Evolutionary conservation across 1,139 yeast species (phyloP).

Genomic region (Arxiozyma slooffiae): DNA sequence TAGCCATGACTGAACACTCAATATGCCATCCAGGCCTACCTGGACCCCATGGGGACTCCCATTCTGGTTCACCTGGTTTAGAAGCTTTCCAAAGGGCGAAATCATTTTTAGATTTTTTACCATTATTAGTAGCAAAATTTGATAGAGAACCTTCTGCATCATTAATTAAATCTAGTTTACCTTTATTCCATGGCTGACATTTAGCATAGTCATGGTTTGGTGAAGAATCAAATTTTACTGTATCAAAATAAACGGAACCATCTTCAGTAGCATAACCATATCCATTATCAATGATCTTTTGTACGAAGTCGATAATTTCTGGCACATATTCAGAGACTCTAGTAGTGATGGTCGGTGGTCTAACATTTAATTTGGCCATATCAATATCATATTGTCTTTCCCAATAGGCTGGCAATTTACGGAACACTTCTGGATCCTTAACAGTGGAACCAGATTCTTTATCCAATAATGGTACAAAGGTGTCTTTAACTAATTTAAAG

Average conservation of each 20-base stretch:
- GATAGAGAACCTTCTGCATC: slow-evolving; percentile 94
- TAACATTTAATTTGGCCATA: slow-evolving; percentile 75
- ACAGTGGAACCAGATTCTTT: slow-evolving; percentile 61
- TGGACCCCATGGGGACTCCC: slow-evolving; percentile 93
- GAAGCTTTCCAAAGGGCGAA: slow-evolving; percentile 96
- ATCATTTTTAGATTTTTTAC: slow-evolving; percentile 69
- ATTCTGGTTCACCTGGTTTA: slow-evolving; percentile 93
- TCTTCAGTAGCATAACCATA: slow-evolving; percentile 74
- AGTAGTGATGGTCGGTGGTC: slow-evolving; percentile 77
- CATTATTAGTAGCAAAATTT: slow-evolving; percentile 37
- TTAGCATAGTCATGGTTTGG: slow-evolving; percentile 81
- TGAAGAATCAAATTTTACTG: slow-evolving; percentile 63
- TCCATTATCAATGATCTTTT: slow-evolving; percentile 63
- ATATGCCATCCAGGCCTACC: slow-evolving; percentile 99
- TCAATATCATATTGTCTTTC: slow-evolving; percentile 76
- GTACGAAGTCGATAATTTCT: slow-evolving; percentile 73
- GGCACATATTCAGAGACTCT: slow-evolving; percentile 97
- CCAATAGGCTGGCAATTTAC: slow-evolving; percentile 80
- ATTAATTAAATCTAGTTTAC: slow-evolving; percentile 70
- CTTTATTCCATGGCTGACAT: slow-evolving; percentile 96
- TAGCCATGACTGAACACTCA: slow-evolving; percentile 98
- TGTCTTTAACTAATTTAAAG: slow-evolving; percentile 50
- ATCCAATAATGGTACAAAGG: slow-evolving; percentile 67
- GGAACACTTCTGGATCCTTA: slow-evolving; percentile 76
- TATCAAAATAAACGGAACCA: slow-evolving; percentile 94